Evolutionary conservation across 2,329 filamentous ascomycete species (phyloP), one percentile per base, ranked within the genome.

Genomic region (Phaeosphaeriaceae sp.): DNA sequence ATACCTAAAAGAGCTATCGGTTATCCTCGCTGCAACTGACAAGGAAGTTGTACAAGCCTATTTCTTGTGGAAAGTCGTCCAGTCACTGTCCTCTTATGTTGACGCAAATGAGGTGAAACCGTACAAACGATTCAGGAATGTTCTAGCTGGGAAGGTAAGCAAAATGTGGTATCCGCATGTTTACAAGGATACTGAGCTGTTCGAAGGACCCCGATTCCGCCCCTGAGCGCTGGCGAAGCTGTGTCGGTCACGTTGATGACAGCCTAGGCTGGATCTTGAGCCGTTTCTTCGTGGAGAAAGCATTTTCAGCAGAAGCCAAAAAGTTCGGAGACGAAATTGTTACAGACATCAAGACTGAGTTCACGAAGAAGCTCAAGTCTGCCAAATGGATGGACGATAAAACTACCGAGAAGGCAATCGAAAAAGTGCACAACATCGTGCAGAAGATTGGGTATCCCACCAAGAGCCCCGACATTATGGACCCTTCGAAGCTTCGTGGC

Each of bases 381-480:
- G 85, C 86, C 0, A 77, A 82, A 17, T 91, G 89, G 89, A 89
- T 90, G 84, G 86, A 87, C 45, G 78, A 85, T 1, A 81, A 85
- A 46, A 86, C 88, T 20, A 84, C 84, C 46, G 79, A 84, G 53
- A 79, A 86, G 7, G 87, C 87, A 1, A 85, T 87, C 45, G 79
- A 87, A 53, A 91, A 91, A 71, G 84, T 91, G 2, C 81, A 86
- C 61, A 87, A 89, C 56, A 90, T 91, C 61, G 78, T 85, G 19
- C 86, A 89, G 62, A 90, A 90, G 70, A 88, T 91, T 53, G 88
- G 88, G 1, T 90, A 89, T 67, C 88, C 88, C 1, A 86, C 84
- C 1, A 84, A 68, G 65, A 85, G 83, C 57, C 88, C 88, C 1
- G 81, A 90, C 60, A 84, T 90, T 40, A 82, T 85, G 73, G 81